Percentiles rank a stretch among this genome's conserved stretches.
These are phyloP conservation scores for Arbutus unedo DNA, from an alignment of 148 eudicot genomes.

Conservation along the genomic window DNA sequence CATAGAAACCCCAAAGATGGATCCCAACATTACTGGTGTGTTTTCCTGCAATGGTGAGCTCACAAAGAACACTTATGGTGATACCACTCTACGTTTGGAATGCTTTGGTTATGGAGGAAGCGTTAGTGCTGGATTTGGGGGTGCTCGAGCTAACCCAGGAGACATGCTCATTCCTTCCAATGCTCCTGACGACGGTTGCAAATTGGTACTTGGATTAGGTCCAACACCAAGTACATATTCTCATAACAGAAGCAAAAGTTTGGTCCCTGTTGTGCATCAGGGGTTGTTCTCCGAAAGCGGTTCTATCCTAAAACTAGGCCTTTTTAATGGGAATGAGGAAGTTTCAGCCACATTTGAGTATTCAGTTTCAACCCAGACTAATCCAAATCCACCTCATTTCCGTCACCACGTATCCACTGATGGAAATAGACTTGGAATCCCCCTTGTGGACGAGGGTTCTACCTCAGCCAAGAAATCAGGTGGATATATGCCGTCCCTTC, in stretches of 20 bases:
- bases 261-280: constrained; percentile 22
- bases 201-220: constrained; percentile 87
- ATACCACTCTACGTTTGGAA: constrained; percentile 75
- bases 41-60: constrained; percentile 33
- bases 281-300: constrained; percentile 38
- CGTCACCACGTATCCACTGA: constrained; percentile 22
- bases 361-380: constrained; percentile 33
- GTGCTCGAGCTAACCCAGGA: constrained; percentile 27
- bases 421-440: constrained; percentile 22
- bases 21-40: constrained; percentile 31
- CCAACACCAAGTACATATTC: constrained; percentile 60
- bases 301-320: constrained; percentile 69
- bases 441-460: constrained; percentile 82
- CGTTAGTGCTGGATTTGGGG: constrained; percentile 17
- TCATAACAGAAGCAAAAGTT: constrained; percentile 39
- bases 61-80: constrained; percentile 42
- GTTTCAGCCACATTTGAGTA: constrained; percentile 37
- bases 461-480: constrained; percentile 91
- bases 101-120: constrained; percentile 63
- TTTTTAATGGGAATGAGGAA: constrained; percentile 45
- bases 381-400: constrained; percentile 24
- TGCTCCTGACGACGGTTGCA: constrained; percentile 74
- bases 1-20: constrained; percentile 38
- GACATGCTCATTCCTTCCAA: constrained; percentile 16
- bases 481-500: constrained; percentile 83